A percentile compares a stretch with the other conserved stretches of the same genome.
Conservation (phyloP, 345 rosid species). For the Toxicodendron radicans region DNA sequence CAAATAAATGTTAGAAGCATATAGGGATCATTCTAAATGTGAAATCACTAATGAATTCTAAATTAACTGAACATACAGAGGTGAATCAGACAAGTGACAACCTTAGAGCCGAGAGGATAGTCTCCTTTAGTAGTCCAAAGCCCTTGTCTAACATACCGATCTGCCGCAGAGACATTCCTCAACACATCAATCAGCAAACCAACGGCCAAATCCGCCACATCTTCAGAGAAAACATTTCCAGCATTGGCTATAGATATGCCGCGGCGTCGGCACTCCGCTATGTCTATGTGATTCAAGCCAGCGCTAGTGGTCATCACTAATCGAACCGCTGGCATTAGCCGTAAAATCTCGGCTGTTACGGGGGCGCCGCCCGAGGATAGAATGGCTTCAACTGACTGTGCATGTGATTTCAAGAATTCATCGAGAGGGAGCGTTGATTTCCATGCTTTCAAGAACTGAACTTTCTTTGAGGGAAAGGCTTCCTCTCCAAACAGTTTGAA, state of each 20-base stretch:
- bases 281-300: constrained; percentile 57
- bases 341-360: constrained; percentile 34
- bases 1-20: neutral
- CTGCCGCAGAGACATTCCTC: constrained; percentile 53
- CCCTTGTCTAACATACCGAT: constrained; percentile 45
- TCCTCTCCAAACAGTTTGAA: neutral
- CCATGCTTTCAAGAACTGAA: constrained; percentile 32
- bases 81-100: constrained; percentile 7
- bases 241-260: constrained; percentile 39
- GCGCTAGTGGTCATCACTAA: constrained; percentile 53
- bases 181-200: constrained; percentile 55
- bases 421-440: constrained; percentile 43
- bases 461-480: constrained; percentile 16
- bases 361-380: constrained; percentile 29
- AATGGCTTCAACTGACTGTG: constrained; percentile 38
- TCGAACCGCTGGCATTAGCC: constrained; percentile 41
- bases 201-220: constrained; percentile 60
- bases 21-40: neutral
- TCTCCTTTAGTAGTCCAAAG: constrained; percentile 41
- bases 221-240: constrained; percentile 37
- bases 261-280: constrained; percentile 58
- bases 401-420: constrained; percentile 37
- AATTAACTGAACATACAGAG: neutral
- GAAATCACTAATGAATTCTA: neutral
- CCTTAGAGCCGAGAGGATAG: constrained; percentile 52